Conservation (phyloP, 257 asterid species). For the Agastache rugosa region DNA sequence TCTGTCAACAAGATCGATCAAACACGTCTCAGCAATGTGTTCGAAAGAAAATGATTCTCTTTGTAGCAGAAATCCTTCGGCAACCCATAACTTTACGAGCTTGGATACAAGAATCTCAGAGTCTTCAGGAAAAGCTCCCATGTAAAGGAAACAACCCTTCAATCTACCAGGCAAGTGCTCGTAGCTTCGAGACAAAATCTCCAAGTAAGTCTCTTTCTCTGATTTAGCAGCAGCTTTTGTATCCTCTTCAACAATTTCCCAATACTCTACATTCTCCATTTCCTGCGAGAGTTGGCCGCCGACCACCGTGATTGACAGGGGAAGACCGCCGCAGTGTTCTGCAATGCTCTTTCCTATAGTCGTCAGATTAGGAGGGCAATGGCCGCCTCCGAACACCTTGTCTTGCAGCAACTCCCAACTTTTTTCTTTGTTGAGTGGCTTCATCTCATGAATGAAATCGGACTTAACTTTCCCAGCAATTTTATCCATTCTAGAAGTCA, state of each 20-base stretch:
- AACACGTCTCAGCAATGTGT: conserved; percentile 20
- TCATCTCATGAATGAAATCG: background rate
- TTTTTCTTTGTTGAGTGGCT: background rate
- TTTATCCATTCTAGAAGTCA: conserved; percentile 11
- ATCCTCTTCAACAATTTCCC: conserved; percentile 37
- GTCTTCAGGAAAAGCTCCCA: conserved; percentile 47
- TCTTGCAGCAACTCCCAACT: conserved; percentile 33
- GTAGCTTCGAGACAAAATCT: conserved; percentile 45
- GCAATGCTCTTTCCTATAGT: conserved; percentile 31
- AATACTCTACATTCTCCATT: background rate
- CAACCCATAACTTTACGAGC: conserved; percentile 46
- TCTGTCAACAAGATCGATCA: conserved; percentile 37
- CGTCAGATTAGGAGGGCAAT: conserved; percentile 25
- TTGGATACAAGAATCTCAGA: conserved; percentile 37
- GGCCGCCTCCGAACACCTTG: conserved; percentile 4
- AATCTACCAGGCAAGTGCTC: conserved; percentile 37
- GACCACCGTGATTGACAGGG: conserved; percentile 40
- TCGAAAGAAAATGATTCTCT: background rate
- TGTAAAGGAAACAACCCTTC: conserved; percentile 47
- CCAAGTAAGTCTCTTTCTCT: conserved; percentile 11
- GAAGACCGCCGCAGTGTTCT: conserved; percentile 37
- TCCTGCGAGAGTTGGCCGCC: conserved; percentile 43
- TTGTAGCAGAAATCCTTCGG: conserved; percentile 42
- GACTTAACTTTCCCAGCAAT: conserved; percentile 16
- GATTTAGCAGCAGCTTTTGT: conserved; percentile 19